Base-by-base conservation (phyloP, 106 monocot species). In the Narthecium ossifragum region DNA sequence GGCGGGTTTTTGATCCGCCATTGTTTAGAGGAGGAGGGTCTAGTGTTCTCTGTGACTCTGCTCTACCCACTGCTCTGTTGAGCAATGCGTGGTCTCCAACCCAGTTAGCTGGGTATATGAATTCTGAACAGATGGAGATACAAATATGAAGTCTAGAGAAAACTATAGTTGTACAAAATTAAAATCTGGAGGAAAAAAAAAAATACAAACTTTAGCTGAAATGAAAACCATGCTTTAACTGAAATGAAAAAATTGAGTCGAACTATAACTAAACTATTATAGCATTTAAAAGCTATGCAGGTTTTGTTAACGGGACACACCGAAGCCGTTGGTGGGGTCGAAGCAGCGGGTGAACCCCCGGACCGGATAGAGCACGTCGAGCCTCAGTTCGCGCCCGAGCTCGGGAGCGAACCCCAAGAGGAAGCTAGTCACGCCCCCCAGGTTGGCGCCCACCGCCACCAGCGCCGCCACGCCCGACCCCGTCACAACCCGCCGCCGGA, bases 71-170 rank as follows among this genome's bases (percentile, higher is more conserved):
- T 25, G 78, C 73, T 62, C 88, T 85, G 63, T 82, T 75, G 12
- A 93, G 62, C 59, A 93, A 49, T n/a, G 82, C 75, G 67, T 85
- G 85, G 48, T 93, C 93, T 47, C 93, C 93, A 9, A 88, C 93
- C 93, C 93, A 93, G 43, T 46, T 64, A 38, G 82, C 78, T 15
- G 93, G 93, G 45, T 88, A 93, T 41, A 88, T 82, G 68, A 93
- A 93, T 41, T 93, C 93, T 93, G 73, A 36, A 60, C 6, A 43
- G 41, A 41, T n/a, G n/a, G n/a, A n/a, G n/a, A n/a, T n/a, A n/a
- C n/a, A n/a, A n/a, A n/a, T n/a, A n/a, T n/a, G n/a, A n/a, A n/a
- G n/a, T n/a, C n/a, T n/a, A n/a, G n/a, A n/a, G n/a, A n/a, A n/a
- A n/a, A n/a, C n/a, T n/a, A n/a, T n/a, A n/a, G n/a, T n/a, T n/a